Conservation (phyloP, 805 yeast species). For the Nakazawaea holstii region DNA sequence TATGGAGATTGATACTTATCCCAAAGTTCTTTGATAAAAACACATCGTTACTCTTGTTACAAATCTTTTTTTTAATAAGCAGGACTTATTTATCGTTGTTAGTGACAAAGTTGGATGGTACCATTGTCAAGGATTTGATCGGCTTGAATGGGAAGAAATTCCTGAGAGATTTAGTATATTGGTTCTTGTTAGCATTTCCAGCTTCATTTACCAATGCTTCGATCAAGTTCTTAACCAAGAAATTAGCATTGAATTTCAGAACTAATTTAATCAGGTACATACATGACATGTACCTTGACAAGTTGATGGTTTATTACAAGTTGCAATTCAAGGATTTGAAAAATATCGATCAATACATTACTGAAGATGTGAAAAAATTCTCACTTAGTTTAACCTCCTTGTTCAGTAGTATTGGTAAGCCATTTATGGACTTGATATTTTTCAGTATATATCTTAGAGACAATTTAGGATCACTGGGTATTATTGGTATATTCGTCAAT, state of each 20-base stretch:
- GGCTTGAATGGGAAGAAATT: conserved; percentile 75
- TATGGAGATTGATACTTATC: conserved; percentile 71
- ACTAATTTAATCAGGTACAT: conserved; percentile 78
- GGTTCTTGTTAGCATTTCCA: conserved; percentile 90
- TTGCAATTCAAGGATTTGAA: conserved; percentile 55
- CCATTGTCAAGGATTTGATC: conserved; percentile 82
- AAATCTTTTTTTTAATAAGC: conserved; percentile 66
- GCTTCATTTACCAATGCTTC: conserved; percentile 91
- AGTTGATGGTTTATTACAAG: conserved; percentile 78
- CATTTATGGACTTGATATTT: conserved; percentile 78
- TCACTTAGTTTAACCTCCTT: conserved; percentile 76
- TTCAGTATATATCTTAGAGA: conserved; percentile 81
- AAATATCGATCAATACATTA: conserved; percentile 81
- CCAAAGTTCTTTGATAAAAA: conserved; percentile 69
- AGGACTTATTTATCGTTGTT: conserved; percentile 84
- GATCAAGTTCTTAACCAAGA: conserved; percentile 71
- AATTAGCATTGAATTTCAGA: conserved; percentile 78
- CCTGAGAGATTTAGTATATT: conserved; percentile 69
- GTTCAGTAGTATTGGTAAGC: conserved; percentile 88
- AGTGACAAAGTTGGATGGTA: conserved; percentile 88
- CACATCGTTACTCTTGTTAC: conserved; percentile 58
- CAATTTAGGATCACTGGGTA: conserved; percentile 83
- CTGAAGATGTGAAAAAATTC: conserved; percentile 79
- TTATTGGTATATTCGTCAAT: conserved; percentile 74
- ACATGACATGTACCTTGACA: conserved; percentile 84